A percentile compares a stretch with the other conserved stretches of the same genome.
These are phyloP conservation scores for Tolypocladium ophioglossoides DNA, from an alignment of 2,329 filamentous ascomycete species.

Conservation along the genomic window DNA sequence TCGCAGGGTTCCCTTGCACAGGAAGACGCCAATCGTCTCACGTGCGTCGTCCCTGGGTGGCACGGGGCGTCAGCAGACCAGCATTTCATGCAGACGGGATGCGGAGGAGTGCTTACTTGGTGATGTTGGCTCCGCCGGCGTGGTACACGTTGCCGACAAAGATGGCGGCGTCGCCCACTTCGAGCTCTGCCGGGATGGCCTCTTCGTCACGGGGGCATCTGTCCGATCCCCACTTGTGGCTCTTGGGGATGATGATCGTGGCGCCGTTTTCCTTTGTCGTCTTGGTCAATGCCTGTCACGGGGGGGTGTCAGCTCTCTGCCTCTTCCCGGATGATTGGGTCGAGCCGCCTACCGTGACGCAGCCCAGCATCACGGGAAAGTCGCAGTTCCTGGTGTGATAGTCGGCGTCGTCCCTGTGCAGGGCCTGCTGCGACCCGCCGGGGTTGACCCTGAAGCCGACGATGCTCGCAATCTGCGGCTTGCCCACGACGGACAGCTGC, in stretches of 20 bases:
- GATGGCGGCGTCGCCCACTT: slow-evolving; percentile 27
- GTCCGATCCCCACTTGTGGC: slow-evolving; percentile 28
- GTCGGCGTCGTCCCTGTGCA: slow-evolving; percentile 25
- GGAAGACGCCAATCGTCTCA: slow-evolving; percentile 21
- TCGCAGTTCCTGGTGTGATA: slow-evolving; percentile 19
- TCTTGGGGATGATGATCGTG: slow-evolving; percentile 28
- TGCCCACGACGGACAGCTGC: slow-evolving; percentile 18
- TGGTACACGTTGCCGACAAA: slow-evolving; percentile 29
- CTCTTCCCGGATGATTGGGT: no score
- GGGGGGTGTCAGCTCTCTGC: background rate
- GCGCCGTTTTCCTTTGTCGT: slow-evolving; percentile 30
- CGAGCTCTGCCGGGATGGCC: slow-evolving; percentile 25
- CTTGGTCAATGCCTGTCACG: slow-evolving; percentile 21
- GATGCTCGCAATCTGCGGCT: slow-evolving; percentile 25
- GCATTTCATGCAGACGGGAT: background rate
- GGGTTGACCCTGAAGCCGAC: slow-evolving; percentile 28
- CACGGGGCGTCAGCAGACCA: background rate
- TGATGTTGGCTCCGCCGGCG: slow-evolving; percentile 26
- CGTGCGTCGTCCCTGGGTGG: slow-evolving; percentile 13
- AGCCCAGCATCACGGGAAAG: slow-evolving; percentile 26
- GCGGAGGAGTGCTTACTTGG: slow-evolving; percentile 9
- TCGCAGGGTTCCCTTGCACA: slow-evolving; percentile 21
- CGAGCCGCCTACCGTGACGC: slow-evolving; percentile 11
- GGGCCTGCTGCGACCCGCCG: slow-evolving; percentile 25
- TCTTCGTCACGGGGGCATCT: slow-evolving; percentile 24